phyloP scores from a whole-genome alignment of 1,139 yeast genomes.

The Blastobotrys persicus region DNA sequence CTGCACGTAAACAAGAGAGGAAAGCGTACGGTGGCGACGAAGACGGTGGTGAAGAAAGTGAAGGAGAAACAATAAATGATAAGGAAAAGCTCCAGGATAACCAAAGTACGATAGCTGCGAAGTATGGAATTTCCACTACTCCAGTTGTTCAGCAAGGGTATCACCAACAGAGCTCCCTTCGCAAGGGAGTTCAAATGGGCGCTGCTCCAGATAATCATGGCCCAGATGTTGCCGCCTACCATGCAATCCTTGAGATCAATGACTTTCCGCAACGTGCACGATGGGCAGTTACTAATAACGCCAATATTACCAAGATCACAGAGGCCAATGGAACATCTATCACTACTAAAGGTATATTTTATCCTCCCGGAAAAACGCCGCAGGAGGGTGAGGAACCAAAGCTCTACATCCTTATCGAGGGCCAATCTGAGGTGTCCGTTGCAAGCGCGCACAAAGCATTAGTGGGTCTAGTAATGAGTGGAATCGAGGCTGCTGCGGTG shows the following conservation, averaged over 20 bases:
- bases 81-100: background rate
- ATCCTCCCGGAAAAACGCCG: conserved; percentile 53
- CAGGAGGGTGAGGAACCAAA: conserved; percentile 63
- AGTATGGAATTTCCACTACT: conserved; percentile 8
- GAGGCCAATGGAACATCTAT: conserved; percentile 77
- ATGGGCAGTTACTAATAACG: conserved; percentile 75
- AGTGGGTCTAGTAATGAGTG: conserved; percentile 59
- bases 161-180: background rate
- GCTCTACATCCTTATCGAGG: conserved; percentile 76
- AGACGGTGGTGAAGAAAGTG: conserved; percentile 18
- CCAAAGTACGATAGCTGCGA: conserved; percentile 12
- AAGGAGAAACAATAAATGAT: conserved; percentile 21
- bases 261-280: conserved; percentile 85
- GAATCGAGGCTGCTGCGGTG: conserved; percentile 41
- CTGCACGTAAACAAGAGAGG: conserved; percentile 48
- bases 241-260: conserved; percentile 72
- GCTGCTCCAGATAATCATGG: conserved; percentile 62
- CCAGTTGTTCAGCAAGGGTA: conserved; percentile 8
- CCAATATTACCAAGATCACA: conserved; percentile 60
- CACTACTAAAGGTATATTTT: conserved; percentile 78
- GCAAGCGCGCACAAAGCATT: conserved; percentile 63
- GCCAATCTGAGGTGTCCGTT: conserved; percentile 63
- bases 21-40: conserved; percentile 39
- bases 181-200: conserved; percentile 36
- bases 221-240: conserved; percentile 63